phyloP scores from a whole-genome alignment of 1,284 basidiomycete genomes.

The Microbotryomycetes sp. region DNA sequence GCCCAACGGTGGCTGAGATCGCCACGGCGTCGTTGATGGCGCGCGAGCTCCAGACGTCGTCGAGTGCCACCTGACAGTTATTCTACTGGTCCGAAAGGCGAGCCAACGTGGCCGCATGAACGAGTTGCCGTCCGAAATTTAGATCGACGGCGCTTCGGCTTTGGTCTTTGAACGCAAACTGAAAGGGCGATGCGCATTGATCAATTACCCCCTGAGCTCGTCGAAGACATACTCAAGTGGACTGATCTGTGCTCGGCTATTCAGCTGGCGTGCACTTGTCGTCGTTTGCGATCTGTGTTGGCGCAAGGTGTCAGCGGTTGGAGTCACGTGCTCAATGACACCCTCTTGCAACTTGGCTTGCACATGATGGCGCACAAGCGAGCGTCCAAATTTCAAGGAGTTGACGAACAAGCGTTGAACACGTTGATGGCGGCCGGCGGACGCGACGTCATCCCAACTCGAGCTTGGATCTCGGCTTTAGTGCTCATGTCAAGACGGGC shows the following conservation, averaged over 20 bases:
- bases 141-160: neutral
- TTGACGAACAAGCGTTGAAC: too few relatives aligned
- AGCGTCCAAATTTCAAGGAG: neutral
- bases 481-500: neutral
- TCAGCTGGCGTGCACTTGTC: neutral
- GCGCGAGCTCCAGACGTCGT: too few relatives aligned
- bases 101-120: neutral
- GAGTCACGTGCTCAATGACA: neutral
- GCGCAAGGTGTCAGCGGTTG: neutral
- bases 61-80: neutral
- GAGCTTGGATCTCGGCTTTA: neutral
- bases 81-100: neutral
- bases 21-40: neutral
- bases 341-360: neutral
- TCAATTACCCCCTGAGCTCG: neutral
- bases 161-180: too few relatives aligned
- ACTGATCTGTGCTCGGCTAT: neutral
- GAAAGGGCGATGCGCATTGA: neutral
- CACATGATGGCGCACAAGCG: neutral
- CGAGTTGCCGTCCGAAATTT: neutral
- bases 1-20: neutral
- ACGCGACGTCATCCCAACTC: neutral
- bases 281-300: neutral
- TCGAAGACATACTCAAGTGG: neutral
- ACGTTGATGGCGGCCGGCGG: neutral